A percentile compares a stretch with the other conserved stretches of the same genome.
Evolutionary conservation across 176 grass and related monocot species (phyloP).

Genomic region (Rhipidocladum racemiflorum): DNA sequence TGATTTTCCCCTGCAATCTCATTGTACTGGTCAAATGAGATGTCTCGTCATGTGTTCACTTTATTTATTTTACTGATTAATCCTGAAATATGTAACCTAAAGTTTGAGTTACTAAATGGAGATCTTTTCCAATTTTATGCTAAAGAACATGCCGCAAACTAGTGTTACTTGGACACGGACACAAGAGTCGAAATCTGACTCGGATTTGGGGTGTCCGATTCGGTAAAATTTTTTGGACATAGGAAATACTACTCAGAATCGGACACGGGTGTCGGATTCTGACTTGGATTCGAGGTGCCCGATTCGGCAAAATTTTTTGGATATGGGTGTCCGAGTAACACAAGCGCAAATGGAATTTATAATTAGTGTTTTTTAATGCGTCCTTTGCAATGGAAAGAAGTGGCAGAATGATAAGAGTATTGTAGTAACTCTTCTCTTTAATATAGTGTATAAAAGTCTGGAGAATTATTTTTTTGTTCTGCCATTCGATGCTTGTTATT

Average conservation of each 20-base stretch:
- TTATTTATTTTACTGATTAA: neutral
- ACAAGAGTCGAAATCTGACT: too few species aligned
- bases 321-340: too few species aligned
- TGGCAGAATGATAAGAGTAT: neutral
- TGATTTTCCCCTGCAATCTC: neutral
- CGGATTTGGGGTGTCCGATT: too few species aligned
- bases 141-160: neutral
- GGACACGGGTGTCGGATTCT: too few species aligned
- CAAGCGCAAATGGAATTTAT: neutral
- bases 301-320: too few species aligned
- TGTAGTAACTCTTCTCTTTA: neutral
- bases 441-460: neutral
- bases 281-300: too few species aligned
- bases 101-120: neutral
- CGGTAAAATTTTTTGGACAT: too few species aligned
- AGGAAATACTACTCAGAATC: too few species aligned
- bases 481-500: neutral
- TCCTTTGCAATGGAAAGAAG: neutral
- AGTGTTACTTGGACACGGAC: too few species aligned
- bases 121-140: neutral
- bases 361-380: neutral
- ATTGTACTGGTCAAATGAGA: too few species aligned
- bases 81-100: neutral
- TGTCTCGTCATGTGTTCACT: too few species aligned
- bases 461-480: neutral